These are phyloP conservation scores for Hawksworthiomyces lignivorus DNA, from an alignment of 2,329 filamentous ascomycete genomes.

Conservation along the genomic window DNA sequence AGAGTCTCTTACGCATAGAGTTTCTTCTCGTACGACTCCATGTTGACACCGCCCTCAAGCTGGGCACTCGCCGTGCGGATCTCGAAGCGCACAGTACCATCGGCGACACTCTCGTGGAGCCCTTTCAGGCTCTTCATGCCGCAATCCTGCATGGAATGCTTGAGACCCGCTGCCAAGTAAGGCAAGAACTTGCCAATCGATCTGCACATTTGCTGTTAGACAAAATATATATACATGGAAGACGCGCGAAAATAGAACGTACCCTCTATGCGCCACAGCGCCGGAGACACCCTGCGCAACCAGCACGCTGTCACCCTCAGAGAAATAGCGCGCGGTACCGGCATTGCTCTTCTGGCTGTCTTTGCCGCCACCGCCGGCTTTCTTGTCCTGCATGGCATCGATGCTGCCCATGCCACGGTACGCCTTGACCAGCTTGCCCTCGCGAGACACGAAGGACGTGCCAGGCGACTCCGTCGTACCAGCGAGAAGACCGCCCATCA, in stretches of 20 bases:
- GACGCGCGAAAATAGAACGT: slow-evolving; percentile 20
- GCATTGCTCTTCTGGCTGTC: slow-evolving; percentile 79
- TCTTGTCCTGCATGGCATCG: slow-evolving; percentile 99
- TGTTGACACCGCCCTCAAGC: slow-evolving; percentile 94
- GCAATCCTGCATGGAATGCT: slow-evolving; percentile 96
- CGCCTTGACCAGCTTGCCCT: slow-evolving; percentile 97
- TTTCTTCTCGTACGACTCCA: slow-evolving; percentile 99
- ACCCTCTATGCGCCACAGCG: slow-evolving; percentile 68
- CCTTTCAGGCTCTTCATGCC: slow-evolving; percentile 73
- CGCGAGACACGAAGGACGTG: slow-evolving; percentile 89
- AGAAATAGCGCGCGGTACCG: slow-evolving; percentile 96
- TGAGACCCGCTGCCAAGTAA: slow-evolving; percentile 89
- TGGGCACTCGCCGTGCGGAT: slow-evolving; percentile 89
- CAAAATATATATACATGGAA: neutral
- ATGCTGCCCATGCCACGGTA: slow-evolving; percentile 99
- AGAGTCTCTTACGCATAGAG: slow-evolving; percentile 65
- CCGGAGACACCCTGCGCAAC: slow-evolving; percentile 96
- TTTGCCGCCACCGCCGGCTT: slow-evolving; percentile 68
- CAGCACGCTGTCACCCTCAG: slow-evolving; percentile 86
- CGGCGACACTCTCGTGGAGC: slow-evolving; percentile 66
- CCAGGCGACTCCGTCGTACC: slow-evolving; percentile 97
- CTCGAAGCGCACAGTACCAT: slow-evolving; percentile 82
- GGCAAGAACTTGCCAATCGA: slow-evolving; percentile 93
- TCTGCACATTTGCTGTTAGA: slow-evolving; percentile 25
- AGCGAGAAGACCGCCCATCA: slow-evolving; percentile 98